These are phyloP conservation scores for Raffaelea albimanens DNA, from an alignment of 2,329 filamentous ascomycete species.

Conservation along the genomic window DNA sequence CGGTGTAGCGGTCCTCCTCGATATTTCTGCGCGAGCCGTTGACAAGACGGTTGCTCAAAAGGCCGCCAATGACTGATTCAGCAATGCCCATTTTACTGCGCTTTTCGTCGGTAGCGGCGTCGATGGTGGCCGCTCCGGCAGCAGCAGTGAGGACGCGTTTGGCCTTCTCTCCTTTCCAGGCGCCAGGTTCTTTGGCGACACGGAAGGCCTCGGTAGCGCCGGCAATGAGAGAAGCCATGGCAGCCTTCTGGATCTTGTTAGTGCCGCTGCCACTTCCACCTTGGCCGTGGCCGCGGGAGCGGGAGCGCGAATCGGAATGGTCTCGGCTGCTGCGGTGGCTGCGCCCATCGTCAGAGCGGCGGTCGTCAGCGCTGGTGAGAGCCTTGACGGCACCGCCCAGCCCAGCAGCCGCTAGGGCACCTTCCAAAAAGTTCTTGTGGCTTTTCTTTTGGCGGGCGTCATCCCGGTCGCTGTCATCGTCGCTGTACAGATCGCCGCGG, in stretches of 20 bases:
- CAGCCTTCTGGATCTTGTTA: slow-evolving; percentile 70
- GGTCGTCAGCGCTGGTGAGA: slow-evolving; percentile 37
- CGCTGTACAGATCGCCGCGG: slow-evolving; percentile 30
- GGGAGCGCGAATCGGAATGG: slow-evolving; percentile 41
- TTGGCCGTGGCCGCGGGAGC: slow-evolving; percentile 36
- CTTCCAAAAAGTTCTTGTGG: slow-evolving; percentile 56
- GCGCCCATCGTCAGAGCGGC: slow-evolving; percentile 31
- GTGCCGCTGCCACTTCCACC: slow-evolving; percentile 28
- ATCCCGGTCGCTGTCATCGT: slow-evolving; percentile 48
- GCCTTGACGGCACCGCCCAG: slow-evolving; percentile 53
- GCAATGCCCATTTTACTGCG: slow-evolving; percentile 77
- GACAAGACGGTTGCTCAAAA: slow-evolving; percentile 75
- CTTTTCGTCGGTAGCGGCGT: slow-evolving; percentile 62
- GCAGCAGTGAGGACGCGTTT: slow-evolving; percentile 87
- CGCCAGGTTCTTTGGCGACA: slow-evolving; percentile 76
- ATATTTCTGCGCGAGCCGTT: slow-evolving; percentile 66
- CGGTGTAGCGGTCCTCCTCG: slow-evolving; percentile 48
- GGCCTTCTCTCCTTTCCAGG: slow-evolving; percentile 85
- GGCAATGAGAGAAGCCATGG: slow-evolving; percentile 82
- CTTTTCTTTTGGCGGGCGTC: slow-evolving; percentile 47
- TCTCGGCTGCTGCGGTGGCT: slow-evolving; percentile 31
- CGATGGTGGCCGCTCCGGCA: slow-evolving; percentile 74
- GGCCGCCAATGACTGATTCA: slow-evolving; percentile 80
- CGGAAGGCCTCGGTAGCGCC: slow-evolving; percentile 90
- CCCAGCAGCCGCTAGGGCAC: slow-evolving; percentile 51